Base-by-base conservation (phyloP, 371 early-diverging fungal genomes). In the Mucor irregularis region DNA sequence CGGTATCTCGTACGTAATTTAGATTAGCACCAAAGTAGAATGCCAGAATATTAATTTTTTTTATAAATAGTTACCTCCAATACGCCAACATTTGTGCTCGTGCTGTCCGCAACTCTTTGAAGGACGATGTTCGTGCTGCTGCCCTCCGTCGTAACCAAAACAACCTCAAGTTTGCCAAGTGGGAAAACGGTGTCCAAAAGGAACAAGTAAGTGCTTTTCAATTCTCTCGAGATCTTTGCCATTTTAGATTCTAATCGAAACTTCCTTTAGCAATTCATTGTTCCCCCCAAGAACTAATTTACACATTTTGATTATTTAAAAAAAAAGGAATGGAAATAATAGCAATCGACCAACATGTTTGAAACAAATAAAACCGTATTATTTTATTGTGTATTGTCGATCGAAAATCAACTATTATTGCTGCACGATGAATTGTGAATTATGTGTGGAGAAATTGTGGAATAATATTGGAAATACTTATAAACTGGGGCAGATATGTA, bases 81-180 rank as follows among this genome's bases (percentile, higher is more conserved):
- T 92, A 90, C 78, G 78, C 88, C 68, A 88, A 90, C 83, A 83
- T 91, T 68, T 84, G 89, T 72, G 92, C 95, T 61, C 82, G 82
- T 53, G 88, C 91, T 53, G 85, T 95, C 49, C 91, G 95, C 68
- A 86, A 87, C 75, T 77, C 88, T 21, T 80, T 95, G 71, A 92
- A 91, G 86, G 86, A 83, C 37, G 91, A 92, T 33, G 72, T 78
- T 48, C 84, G 85, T 62, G 69, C 78, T 51, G 68, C 71, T 52
- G 92, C 91, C 56, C 62, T 84, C 63, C 82, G 82, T 67, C 87
- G 93, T 58, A 85, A 92, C 64, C 85, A 88, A 64, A 87, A 88
- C 78, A 76, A 76, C 55, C 74, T 91, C 63, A 90, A 90, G 79
- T 80, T 79, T 58, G 78, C 89, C 59, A 84, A 88, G 76, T 95